Base-by-base conservation (phyloP, 2,329 filamentous ascomycete genomes). In the Domatiomyces catenatus region DNA sequence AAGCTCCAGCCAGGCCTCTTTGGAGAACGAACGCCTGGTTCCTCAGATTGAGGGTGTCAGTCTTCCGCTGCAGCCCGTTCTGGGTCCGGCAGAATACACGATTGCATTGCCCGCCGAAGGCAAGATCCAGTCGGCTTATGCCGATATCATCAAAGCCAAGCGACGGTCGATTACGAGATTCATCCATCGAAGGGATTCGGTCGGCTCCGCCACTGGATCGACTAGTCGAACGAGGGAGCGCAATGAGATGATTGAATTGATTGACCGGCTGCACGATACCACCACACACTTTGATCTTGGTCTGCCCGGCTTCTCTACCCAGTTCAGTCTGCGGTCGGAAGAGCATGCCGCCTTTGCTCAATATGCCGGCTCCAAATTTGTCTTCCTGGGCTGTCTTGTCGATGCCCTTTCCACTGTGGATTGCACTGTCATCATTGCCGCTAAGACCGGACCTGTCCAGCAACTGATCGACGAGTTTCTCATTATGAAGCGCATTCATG, bases 361-460 rank as follows among this genome's bases (percentile, higher is more conserved):
- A 50, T 71, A 71, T 54, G 69, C 67, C 6, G 71, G 70, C 47
- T 63, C 69, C 8, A 72, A 72, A 54, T 72, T 72, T 44, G 58
- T 66, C 18, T 64, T 72, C 18, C 60, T 72, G 3, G 66, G 67
- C n/a, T 64, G 68, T 49, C 59, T 71, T 12, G 62, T 70, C 24
- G 63, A 70, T 43, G 53, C 64, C 15, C 62, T 63, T 1, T 61
- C 59, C 19, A 56, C 50, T 3, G 57, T 61, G 48, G 64, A 68
- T 46, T 55, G 67, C 10, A 68, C 71, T 49, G 51, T 71, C 12
- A 61, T 71, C 15, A 58, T 72, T 32, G 64, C 66, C 53, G 62
- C 64, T 5, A 61, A 64, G 54, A 57, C 60, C 39, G 66, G 66
- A 2, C 60, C 63, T 42, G 63, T 64, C 26, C 63, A 65, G 32